phyloP scores from a whole-genome alignment of 148 eudicot species.

The Agrostemma githago region DNA sequence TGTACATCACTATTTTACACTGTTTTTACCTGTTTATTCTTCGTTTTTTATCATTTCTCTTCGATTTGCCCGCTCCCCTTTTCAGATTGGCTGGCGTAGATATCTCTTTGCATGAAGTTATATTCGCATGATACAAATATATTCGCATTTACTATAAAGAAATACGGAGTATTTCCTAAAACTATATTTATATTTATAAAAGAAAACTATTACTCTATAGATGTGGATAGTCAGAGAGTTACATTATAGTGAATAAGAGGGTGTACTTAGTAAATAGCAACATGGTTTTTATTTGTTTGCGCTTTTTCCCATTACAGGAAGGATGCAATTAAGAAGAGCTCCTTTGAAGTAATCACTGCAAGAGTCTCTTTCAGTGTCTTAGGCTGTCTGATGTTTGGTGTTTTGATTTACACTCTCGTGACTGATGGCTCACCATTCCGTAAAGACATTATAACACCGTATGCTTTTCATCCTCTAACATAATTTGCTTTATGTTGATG shows the following conservation, averaged over 20 bases:
- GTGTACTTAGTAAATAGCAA: no score
- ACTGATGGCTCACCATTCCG: slow-evolving; percentile 68
- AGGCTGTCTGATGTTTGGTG: slow-evolving; percentile 63
- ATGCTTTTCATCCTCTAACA: slow-evolving; percentile 23
- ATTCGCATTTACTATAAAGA: no score
- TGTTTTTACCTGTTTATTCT: neutral
- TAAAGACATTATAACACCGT: slow-evolving; percentile 56
- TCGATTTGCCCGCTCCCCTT: neutral
- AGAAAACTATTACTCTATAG: no score
- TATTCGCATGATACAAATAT: no score
- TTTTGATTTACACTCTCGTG: slow-evolving; percentile 52
- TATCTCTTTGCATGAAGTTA: neutral
- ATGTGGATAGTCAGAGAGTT: no score
- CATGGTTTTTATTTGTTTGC: neutral
- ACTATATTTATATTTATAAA: no score
- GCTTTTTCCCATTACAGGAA: slow-evolving; percentile 35
- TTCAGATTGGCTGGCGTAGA: neutral
- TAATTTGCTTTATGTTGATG: neutral
- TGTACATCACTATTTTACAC: neutral
- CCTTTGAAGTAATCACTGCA: slow-evolving; percentile 42
- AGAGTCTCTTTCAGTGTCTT: slow-evolving; percentile 45
- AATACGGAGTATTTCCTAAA: no score
- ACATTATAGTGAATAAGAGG: no score
- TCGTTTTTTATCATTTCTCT: neutral
- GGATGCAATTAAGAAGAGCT: slow-evolving; percentile 32